phyloP scores from a whole-genome alignment of 768 basidiomycete species.

The Tricholoma flavovirens region DNA sequence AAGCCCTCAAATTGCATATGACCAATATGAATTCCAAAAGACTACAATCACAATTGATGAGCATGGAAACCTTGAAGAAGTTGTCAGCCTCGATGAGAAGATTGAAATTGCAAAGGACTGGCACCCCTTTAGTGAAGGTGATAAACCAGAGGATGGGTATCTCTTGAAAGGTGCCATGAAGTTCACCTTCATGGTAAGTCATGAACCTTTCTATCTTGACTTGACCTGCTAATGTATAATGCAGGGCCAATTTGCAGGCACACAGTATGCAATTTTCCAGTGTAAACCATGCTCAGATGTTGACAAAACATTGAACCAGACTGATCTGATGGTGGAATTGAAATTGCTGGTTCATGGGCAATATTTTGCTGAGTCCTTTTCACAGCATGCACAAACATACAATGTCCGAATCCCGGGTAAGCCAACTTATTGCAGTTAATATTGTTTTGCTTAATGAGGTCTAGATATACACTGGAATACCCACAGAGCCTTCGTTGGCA shows the following conservation, averaged over 20 bases:
- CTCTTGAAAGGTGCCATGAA: constrained; percentile 1
- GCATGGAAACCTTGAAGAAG: background rate
- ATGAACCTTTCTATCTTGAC: background rate
- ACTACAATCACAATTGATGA: background rate
- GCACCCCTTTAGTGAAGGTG: too few species aligned
- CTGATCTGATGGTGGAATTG: too few species aligned
- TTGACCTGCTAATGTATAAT: background rate
- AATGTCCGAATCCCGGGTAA: too few species aligned
- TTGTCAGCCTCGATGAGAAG: too few species aligned
- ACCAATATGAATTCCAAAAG: background rate
- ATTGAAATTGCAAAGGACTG: background rate
- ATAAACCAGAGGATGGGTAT: background rate
- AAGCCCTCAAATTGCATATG: background rate
- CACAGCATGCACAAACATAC: too few species aligned
- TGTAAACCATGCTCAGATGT: background rate
- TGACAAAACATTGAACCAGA: background rate
- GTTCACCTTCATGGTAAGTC: background rate
- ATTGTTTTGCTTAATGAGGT: too few species aligned
- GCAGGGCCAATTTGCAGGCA: background rate
- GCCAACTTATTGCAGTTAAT: too few species aligned
- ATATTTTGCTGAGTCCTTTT: too few species aligned
- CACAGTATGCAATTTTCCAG: background rate
- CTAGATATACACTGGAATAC: too few species aligned
- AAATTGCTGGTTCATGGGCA: too few species aligned
- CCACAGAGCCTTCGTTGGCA: too few species aligned